Conservation (phyloP, 768 basidiomycete genomes). For the Tulasnella sp. region DNA sequence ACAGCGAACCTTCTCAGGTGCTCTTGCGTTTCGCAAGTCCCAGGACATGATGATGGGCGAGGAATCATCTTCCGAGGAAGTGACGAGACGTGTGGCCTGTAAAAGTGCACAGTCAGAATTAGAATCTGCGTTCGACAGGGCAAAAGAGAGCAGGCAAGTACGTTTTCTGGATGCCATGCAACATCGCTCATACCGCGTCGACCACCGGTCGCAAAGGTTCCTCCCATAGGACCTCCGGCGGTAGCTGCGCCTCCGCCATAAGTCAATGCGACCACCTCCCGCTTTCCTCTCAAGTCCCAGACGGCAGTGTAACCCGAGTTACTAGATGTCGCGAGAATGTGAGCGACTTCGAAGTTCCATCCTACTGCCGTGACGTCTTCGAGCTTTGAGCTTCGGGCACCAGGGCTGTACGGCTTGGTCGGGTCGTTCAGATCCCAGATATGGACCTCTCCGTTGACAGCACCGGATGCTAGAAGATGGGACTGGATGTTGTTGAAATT, state of each 20-base stretch:
- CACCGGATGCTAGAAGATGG: slow-evolving; percentile 85
- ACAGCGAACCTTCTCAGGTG: slow-evolving; percentile 74
- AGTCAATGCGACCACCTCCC: slow-evolving; percentile 83
- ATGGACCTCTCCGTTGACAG: slow-evolving; percentile 84
- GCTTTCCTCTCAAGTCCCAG: slow-evolving; percentile 90
- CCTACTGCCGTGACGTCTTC: slow-evolving; percentile 90
- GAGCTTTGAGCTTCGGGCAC: slow-evolving; percentile 68
- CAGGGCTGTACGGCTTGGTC: slow-evolving; percentile 78
- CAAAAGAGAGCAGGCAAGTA: slow-evolving; percentile 29
- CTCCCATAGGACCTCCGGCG: slow-evolving; percentile 34
- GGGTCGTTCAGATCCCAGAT: slow-evolving; percentile 95
- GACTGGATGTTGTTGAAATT: slow-evolving; percentile 89
- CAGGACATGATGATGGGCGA: slow-evolving; percentile 96
- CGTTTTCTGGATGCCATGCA: slow-evolving; percentile 96
- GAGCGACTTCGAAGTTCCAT: slow-evolving; percentile 92
- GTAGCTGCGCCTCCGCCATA: slow-evolving; percentile 82
- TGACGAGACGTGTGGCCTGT: slow-evolving; percentile 89
- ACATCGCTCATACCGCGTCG: slow-evolving; percentile 94
- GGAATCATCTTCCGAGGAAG: slow-evolving; percentile 91
- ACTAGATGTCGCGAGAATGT: slow-evolving; percentile 87
- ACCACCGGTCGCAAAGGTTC: slow-evolving; percentile 51
- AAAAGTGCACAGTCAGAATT: background rate
- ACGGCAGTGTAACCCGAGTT: slow-evolving; percentile 93
- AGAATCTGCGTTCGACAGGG: slow-evolving; percentile 15
- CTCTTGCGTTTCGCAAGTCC: slow-evolving; percentile 96